These are phyloP conservation scores for Pittosporum tobira DNA, from an alignment of 129 eudicot genomes.

Conservation along the genomic window DNA sequence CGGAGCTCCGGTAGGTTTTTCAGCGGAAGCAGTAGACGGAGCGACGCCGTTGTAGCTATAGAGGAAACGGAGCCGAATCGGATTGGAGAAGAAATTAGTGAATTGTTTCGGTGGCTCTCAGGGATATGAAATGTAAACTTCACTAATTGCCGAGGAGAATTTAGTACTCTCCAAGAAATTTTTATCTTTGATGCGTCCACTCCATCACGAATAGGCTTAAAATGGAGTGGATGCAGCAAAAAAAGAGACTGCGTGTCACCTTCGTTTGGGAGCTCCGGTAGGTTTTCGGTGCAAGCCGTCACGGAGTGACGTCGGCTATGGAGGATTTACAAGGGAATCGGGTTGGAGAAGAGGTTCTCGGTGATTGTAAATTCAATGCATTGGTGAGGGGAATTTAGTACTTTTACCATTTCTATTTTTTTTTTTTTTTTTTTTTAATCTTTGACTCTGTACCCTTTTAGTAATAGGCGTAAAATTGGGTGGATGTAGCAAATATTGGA, in stretches of 20 bases:
- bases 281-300: too few relatives aligned
- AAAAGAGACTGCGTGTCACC: too few relatives aligned
- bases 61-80: conserved; percentile 65
- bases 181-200: conserved; percentile 38
- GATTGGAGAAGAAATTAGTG: conserved; percentile 81
- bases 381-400: too few relatives aligned
- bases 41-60: conserved; percentile 23
- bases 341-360: too few relatives aligned
- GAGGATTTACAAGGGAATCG: too few relatives aligned
- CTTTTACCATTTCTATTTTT: too few relatives aligned
- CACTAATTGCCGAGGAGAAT: conserved; percentile 23
- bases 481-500: conserved; percentile 32
- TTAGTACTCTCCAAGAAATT: conserved; percentile 11
- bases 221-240: conserved; percentile 36
- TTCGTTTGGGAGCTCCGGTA: too few relatives aligned
- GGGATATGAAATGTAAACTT: conserved; percentile 66
- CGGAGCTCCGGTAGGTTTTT: conserved; percentile 84
- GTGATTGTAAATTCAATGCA: too few relatives aligned
- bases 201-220: conserved; percentile 7
- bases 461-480: conserved; percentile 12
- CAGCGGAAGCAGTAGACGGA: conserved; percentile 88
- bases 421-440: too few relatives aligned
- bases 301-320: too few relatives aligned
- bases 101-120: conserved; percentile 92
- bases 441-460: too few relatives aligned